Base-by-base conservation (phyloP, 1,139 yeast genomes). In the Pichiaceae sp. region DNA sequence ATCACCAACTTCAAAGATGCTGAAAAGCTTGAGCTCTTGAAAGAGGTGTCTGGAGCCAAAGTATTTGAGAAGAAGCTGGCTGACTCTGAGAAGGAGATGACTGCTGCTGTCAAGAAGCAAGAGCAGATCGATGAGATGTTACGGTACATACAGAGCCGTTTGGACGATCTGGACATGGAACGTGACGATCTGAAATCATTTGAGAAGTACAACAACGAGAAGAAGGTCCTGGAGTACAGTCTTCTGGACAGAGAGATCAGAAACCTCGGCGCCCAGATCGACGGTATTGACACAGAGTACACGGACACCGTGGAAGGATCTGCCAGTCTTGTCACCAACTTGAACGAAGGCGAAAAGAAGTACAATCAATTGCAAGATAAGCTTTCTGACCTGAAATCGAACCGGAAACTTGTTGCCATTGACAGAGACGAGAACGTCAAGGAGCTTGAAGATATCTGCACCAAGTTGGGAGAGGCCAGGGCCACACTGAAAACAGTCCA, bases 1-100 rank as follows among this genome's bases (percentile, higher is more conserved):
- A 66, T 91, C 42, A 91, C 98, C 0, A 87, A 87, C 54, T 91
- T 96, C 1, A 82, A 83, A 48, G 96, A 87, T 55, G 56, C 72
- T 3, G 96, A 89, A 53, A 70, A 97, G 42, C 65, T 91, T 40
- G 70, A 75, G 24, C 63, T 89, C 31, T 64, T 91, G 45, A 87
- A 91, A 49, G 96, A 87, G 53, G 96, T 89, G 24, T 93, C 96
- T 36, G 99, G 99, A 14, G 96, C 97, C 1, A 81, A 79, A 41
- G 84, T 89, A 1, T 91, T 91, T 59, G 98, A 91, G 54, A 66
- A 72, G 34, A 84, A 86, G 52, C 64, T 89, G 39, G 72, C 73
- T 41, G 95, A 87, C 41, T 84, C 96, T 1, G 63, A 72, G 46
- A 81, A 79, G 50, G 91, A 86, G 48, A 84, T 91, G 87, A 66